These are phyloP conservation scores for Penicillium nucicola DNA, from an alignment of 495 filamentous ascomycete species.

Conservation along the genomic window DNA sequence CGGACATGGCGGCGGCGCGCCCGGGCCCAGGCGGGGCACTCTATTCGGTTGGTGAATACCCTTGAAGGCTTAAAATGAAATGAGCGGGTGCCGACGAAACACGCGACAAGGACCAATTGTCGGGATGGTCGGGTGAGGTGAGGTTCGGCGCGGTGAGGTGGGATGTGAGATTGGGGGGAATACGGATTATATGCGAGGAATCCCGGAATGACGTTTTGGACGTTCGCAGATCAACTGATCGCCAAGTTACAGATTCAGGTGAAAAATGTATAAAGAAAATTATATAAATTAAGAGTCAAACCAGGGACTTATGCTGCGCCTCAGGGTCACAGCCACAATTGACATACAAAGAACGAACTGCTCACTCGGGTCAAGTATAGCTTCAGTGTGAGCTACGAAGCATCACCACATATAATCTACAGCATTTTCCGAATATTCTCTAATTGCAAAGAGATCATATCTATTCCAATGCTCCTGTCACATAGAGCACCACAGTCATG, in stretches of 20 bases:
- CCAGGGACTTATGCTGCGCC: slow-evolving; percentile 7
- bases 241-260: neutral
- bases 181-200: slow-evolving; percentile 17
- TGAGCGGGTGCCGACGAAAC: neutral
- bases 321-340: slow-evolving; percentile 5
- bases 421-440: too few relatives aligned
- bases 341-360: neutral
- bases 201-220: slow-evolving; percentile 20
- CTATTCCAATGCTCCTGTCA: too few relatives aligned
- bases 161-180: slow-evolving; percentile 5
- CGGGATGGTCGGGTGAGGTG: neutral
- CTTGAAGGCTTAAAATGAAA: neutral
- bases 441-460: too few relatives aligned
- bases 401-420: too few relatives aligned
- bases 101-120: neutral
- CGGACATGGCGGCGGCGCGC: slow-evolving; percentile 60
- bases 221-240: slow-evolving; percentile 18
- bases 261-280: neutral
- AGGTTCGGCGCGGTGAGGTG: neutral
- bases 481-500: neutral
- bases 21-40: slow-evolving; percentile 10
- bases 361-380: neutral
- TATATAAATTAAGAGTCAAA: neutral
- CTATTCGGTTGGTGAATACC: neutral
- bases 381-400: too few relatives aligned